A percentile compares a stretch with the other conserved stretches of the same genome.
These are phyloP conservation scores for Lippia alba DNA, from an alignment of 305 asterid genomes.

Conservation along the genomic window DNA sequence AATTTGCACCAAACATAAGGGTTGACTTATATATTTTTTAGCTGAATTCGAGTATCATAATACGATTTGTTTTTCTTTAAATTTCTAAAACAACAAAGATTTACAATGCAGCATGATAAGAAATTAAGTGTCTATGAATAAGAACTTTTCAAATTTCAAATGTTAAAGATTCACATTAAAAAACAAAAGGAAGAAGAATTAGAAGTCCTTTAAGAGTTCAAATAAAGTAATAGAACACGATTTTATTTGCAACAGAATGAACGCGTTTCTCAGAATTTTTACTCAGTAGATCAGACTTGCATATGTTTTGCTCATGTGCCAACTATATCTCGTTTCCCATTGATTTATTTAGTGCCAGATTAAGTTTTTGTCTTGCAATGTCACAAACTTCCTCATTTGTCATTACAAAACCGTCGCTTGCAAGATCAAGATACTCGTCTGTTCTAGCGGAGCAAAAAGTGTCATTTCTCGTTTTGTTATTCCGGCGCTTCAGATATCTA, in stretches of 20 bases:
- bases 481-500: conserved; percentile 76
- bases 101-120: too few species aligned
- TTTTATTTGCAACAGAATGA: background rate
- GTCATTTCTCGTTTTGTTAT: conserved; percentile 77
- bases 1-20: too few species aligned
- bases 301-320: too few species aligned
- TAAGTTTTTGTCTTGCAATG: conserved; percentile 59
- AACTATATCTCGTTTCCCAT: background rate
- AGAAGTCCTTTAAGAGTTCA: background rate
- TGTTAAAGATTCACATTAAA: too few species aligned
- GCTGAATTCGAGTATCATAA: too few species aligned
- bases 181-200: background rate
- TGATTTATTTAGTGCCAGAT: conserved; percentile 67
- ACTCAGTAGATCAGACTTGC: too few species aligned
- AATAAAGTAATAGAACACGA: background rate
- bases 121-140: too few species aligned
- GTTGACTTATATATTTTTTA: too few species aligned
- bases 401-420: conserved; percentile 67
- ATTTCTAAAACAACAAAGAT: too few species aligned
- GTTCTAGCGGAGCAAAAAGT: conserved; percentile 74
- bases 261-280: background rate
- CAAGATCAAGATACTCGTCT: conserved; percentile 78
- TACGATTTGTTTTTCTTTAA: too few species aligned
- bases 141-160: too few species aligned
- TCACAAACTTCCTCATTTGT: conserved; percentile 80